These are phyloP conservation scores for Xylariaceae sp. DNA, from an alignment of 2,329 filamentous ascomycete species.

Conservation along the genomic window DNA sequence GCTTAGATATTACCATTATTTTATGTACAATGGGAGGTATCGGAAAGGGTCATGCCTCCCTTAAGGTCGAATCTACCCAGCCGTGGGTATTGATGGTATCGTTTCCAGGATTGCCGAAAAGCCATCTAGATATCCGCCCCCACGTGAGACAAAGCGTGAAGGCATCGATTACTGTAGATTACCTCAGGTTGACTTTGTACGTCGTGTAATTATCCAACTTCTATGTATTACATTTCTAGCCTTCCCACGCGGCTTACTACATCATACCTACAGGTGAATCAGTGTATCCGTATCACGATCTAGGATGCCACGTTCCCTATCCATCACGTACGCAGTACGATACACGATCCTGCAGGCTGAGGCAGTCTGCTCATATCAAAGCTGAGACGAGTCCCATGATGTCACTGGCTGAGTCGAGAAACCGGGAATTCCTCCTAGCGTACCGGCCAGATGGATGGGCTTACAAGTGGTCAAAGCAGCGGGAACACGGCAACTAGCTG, in stretches of 20 bases:
- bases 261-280: neutral
- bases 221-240: neutral
- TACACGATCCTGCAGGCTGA: neutral
- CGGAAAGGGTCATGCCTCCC: neutral
- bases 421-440: conserved; percentile 9
- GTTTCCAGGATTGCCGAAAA: conserved; percentile 3
- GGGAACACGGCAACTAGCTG: neutral
- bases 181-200: neutral
- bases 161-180: neutral
- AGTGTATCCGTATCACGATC: neutral
- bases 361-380: neutral
- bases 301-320: conserved; percentile 13
- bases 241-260: conserved; percentile 1
- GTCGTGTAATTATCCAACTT: neutral
- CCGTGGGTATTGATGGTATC: neutral
- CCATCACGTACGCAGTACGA: neutral
- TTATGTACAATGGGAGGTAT: neutral
- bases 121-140: conserved; percentile 16
- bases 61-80: neutral
- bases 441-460: conserved; percentile 13
- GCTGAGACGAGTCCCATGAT: conserved; percentile 12
- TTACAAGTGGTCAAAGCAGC: neutral
- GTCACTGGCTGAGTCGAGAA: conserved; percentile 6
- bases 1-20: neutral
- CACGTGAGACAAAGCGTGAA: neutral